Evolutionary conservation across 129 eudicot species (phyloP), one percentile per base, ranked within the genome.

Genomic region (carrot (Daucus carota)): DNA sequence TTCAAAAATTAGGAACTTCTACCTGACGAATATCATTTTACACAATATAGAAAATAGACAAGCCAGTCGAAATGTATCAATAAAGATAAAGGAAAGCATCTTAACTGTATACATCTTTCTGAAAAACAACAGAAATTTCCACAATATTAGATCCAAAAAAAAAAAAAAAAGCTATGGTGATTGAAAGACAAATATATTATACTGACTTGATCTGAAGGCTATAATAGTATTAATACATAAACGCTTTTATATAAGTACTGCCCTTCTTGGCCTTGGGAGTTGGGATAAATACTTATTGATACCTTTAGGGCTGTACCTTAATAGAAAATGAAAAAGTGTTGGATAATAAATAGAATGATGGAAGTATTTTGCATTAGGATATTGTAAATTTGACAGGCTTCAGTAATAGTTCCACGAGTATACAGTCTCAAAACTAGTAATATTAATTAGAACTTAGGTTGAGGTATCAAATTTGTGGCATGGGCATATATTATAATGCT

Each of bases 1-100:
- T 36, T 57, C 41, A 62, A n/a, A 75, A 81, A 57, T 63, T 33
- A 82, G 65, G 48, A 54, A 78, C 57, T 59, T 60, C 13, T 26
- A 14, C 26, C 70, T 63, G 70, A 63, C 70, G 13, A 26, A 28
- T 12, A 15, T 63, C 38, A 29, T 29, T 63, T 15, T 14, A 63
- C 9, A 63, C 20, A 31, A 26, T 20, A 63, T 29, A 18, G 8
- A 52, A 52, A 22, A 20, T 20, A 17, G 62, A 17, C 28, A 52
- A 26, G 4, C 62, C 26, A 22, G 26, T 52, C 26, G 22, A 52
- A 1, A 20, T 17, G 22, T 17, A 52, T 52, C 28, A 52, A 20
- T 0, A 63, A 26, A 13, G 26, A 63, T 62, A 0, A 63, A 31
- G 40, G 34, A 63, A 63, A 63, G 70, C 1, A 15, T 29, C 38